phyloP scores from a whole-genome alignment of 140 eudicot species.

The Cichorium intybus region DNA sequence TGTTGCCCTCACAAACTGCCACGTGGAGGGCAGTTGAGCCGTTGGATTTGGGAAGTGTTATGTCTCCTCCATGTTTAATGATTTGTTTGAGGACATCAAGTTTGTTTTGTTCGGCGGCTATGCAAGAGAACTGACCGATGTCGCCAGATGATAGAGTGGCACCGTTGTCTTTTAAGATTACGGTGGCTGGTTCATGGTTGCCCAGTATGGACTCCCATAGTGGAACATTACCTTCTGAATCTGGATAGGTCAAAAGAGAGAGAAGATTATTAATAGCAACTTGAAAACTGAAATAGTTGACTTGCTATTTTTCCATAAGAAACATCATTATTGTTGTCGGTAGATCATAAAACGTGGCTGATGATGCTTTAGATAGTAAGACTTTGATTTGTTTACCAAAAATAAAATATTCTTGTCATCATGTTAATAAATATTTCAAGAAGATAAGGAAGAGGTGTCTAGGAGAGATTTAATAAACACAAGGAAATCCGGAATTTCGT shows the following conservation, averaged over 20 bases:
- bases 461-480: background rate
- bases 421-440: background rate
- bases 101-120: conserved; percentile 70
- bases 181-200: conserved; percentile 44
- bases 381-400: conserved; percentile 9
- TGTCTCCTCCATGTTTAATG: conserved; percentile 55
- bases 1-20: conserved; percentile 86
- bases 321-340: conserved; percentile 21
- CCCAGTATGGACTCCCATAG: conserved; percentile 87
- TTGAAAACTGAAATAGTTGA: conserved; percentile 23
- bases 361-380: conserved; percentile 24
- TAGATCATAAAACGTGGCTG: conserved; percentile 3
- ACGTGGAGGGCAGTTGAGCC: conserved; percentile 87
- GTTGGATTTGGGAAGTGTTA: conserved; percentile 48
- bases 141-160: conserved; percentile 63
- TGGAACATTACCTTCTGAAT: conserved; percentile 91
- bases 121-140: conserved; percentile 65
- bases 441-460: background rate
- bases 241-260: conserved; percentile 37
- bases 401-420: background rate
- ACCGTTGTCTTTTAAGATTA: conserved; percentile 52
- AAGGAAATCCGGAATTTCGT: background rate
- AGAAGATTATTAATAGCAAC: conserved; percentile 8
- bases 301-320: conserved; percentile 12
- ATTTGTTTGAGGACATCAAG: conserved; percentile 56